These are phyloP conservation scores for Thelephora terrestris DNA, from an alignment of 1,284 basidiomycete species.

Conservation along the genomic window DNA sequence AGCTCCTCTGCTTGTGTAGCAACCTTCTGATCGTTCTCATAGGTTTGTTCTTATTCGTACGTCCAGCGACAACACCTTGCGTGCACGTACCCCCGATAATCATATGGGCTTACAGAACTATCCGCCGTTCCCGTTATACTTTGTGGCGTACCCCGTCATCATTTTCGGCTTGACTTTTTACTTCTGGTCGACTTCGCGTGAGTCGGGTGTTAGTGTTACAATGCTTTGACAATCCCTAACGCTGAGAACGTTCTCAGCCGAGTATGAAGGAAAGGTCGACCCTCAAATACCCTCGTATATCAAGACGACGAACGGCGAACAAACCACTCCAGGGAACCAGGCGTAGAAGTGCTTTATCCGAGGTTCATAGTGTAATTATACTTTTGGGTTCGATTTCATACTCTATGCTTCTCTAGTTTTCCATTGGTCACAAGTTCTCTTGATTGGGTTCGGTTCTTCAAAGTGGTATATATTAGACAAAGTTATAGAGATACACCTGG, in stretches of 20 bases:
- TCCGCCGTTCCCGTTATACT: slow-evolving; percentile 76
- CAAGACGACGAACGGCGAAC: too few species aligned
- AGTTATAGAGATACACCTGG: too few species aligned
- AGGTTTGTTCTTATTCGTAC: slow-evolving; percentile 58
- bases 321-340: too few species aligned
- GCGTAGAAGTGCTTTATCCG: too few species aligned
- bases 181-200: slow-evolving; percentile 76
- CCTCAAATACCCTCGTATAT: slow-evolving; percentile 57
- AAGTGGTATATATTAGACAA: too few species aligned
- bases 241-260: slow-evolving; percentile 41
- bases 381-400: too few species aligned
- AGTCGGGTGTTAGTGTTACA: slow-evolving; percentile 22
- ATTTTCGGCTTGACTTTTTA: slow-evolving; percentile 64
- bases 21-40: slow-evolving; percentile 15
- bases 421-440: too few species aligned
- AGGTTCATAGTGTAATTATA: too few species aligned
- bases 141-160: slow-evolving; percentile 61
- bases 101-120: slow-evolving; percentile 46
- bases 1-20: slow-evolving; percentile 2
- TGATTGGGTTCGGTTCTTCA: too few species aligned
- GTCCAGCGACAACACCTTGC: slow-evolving; percentile 16
- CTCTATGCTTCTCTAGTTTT: too few species aligned
- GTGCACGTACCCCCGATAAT: background rate
- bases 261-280: slow-evolving; percentile 62
- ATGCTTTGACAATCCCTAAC: background rate